A percentile compares a stretch with the other conserved stretches of the same genome.
Evolutionary conservation across 768 basidiomycete species (phyloP).

Genomic region (Obba rivulosa): DNA sequence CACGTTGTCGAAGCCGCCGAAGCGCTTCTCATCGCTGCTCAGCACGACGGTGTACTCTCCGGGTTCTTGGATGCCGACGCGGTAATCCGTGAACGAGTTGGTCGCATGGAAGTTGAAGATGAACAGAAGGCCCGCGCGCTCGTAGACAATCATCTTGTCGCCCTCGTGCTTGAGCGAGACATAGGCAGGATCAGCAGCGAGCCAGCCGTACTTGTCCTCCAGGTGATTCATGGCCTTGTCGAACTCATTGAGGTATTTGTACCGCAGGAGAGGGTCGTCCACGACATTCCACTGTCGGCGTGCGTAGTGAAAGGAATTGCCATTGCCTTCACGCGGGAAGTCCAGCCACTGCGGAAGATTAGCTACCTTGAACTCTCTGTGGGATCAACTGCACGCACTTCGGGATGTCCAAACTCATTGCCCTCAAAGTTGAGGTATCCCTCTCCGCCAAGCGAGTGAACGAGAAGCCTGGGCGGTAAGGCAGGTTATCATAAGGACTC

Average conservation of each 20-base stretch:
- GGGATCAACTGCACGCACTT: conserved; percentile 43
- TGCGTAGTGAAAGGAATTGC: conserved; percentile 95
- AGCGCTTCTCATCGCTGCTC: conserved; percentile 79
- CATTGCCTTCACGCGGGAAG: conserved; percentile 94
- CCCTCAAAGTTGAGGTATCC: conserved; percentile 98
- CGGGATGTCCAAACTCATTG: conserved; percentile 98
- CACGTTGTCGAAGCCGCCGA: conserved; percentile 88
- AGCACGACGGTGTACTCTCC: conserved; percentile 84
- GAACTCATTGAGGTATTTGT: conserved; percentile 91
- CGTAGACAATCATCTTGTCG: conserved; percentile 92
- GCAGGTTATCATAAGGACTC: not conserved
- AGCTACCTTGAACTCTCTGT: not conserved
- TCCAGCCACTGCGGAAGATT: conserved; percentile 80
- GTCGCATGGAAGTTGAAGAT: conserved; percentile 96
- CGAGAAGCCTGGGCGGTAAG: conserved; percentile 57
- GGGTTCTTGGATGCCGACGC: conserved; percentile 79
- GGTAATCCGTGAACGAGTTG: conserved; percentile 90
- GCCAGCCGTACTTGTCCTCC: conserved; percentile 81
- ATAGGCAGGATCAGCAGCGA: conserved; percentile 78
- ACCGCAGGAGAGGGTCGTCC: conserved; percentile 82
- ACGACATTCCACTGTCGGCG: conserved; percentile 95
- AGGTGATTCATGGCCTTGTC: conserved; percentile 87
- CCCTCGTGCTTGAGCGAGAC: conserved; percentile 90
- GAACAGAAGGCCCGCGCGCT: conserved; percentile 91
- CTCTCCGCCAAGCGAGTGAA: conserved; percentile 92